A percentile compares a stretch with the other conserved stretches of the same genome.
Conservation (phyloP, 2,329 filamentous ascomycete genomes). For the Sporothrix variecibatus region DNA sequence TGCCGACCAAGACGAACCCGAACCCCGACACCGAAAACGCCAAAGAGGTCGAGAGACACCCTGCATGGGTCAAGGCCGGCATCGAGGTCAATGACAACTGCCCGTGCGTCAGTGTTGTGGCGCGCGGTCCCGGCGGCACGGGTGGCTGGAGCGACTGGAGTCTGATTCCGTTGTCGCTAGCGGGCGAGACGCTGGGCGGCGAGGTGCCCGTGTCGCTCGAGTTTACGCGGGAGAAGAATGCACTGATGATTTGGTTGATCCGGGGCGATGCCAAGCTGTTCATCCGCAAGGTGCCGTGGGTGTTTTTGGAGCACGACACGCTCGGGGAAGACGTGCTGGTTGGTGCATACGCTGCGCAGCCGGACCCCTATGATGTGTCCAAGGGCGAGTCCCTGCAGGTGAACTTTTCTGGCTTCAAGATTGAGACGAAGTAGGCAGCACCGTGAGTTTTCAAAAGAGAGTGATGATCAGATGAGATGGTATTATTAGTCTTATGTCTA, state of each 20-base stretch:
- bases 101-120: constrained; percentile 28
- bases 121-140: not conserved
- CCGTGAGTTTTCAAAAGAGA: not conserved
- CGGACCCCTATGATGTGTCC: constrained; percentile 27
- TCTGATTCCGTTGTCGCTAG: constrained; percentile 28
- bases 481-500: not conserved
- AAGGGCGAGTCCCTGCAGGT: constrained; percentile 20
- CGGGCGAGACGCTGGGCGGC: constrained; percentile 9
- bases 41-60: constrained; percentile 5
- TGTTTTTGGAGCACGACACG: constrained; percentile 27
- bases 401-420: constrained; percentile 20
- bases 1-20: constrained; percentile 25
- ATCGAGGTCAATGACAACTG: constrained; percentile 29
- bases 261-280: not conserved
- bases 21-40: constrained; percentile 18
- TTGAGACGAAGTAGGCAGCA: constrained; percentile 19
- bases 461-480: not conserved
- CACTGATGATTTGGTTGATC: constrained; percentile 27
- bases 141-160: constrained; percentile 31
- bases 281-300: constrained; percentile 32
- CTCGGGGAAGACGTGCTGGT: constrained; percentile 25
- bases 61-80: constrained; percentile 32
- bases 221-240: constrained; percentile 28
- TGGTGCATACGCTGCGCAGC: constrained; percentile 28
- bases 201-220: constrained; percentile 18